Evolutionary conservation across 495 filamentous ascomycete genomes (phyloP), one percentile per base, ranked within the genome.

Genomic region (Neurospora sp.): DNA sequence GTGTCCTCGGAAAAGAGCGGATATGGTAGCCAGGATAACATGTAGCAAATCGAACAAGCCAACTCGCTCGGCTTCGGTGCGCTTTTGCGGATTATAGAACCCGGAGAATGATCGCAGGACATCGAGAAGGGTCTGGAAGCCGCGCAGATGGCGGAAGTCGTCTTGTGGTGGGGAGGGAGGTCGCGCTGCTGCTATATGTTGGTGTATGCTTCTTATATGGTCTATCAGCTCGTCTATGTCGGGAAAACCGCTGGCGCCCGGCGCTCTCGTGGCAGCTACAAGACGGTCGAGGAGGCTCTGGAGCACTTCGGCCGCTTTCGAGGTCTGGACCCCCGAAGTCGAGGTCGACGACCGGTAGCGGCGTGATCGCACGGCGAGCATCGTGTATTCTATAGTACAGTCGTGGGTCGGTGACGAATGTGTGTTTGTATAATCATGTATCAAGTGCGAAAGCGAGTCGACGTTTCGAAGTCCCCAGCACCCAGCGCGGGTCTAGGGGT

Each of bases 121-220:
- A 20, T 89, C 82, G 61, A 97, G 82, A 39, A 97, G 79, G 38
- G 85, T 84, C 73, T 94, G 88, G 79, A 98, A 98, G 74, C 96
- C 96, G 72, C 87, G 84, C 41, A 92, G 85, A 78, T 91, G 89
- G 73, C 95, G 91, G 81, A 99, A 98, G 69, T 90, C 88, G 83
- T 97, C 94, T 83, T 92, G 87, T 10, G 82, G 81, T 12, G 79
- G 78, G 38, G 81, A 82, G 4, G 83, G 80, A 18, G 83, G 80
- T 65, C 80, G 75, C n/a, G 83, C 76, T 16, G 84, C 83, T 59
- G 84, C 83, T 7, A 89, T 73, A 72, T 86, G 82, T 71, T 85
- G 83, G 65, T 85, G 81, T 37, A 89, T 80, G 27, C 81, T 78
- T 20, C 83, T 80, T 39, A 81, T 76, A 37, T 83, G 80, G 40